These are phyloP conservation scores for Tilletia horrida DNA, from an alignment of 1,284 basidiomycete genomes.

Conservation along the genomic window DNA sequence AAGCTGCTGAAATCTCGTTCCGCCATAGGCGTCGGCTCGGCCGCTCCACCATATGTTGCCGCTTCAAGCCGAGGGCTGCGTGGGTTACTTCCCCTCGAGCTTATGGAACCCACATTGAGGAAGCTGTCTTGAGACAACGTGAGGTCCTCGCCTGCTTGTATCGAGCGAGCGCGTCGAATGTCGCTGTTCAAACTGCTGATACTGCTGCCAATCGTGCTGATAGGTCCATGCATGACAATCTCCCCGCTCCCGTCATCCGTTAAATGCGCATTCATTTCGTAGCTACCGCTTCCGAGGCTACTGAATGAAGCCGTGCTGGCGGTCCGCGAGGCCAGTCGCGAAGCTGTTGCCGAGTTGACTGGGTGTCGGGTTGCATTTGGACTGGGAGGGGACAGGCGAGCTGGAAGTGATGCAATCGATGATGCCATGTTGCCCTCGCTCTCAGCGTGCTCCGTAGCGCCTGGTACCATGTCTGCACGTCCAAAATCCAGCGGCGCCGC, in stretches of 20 bases:
- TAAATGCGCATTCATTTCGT: not conserved
- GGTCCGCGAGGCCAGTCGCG: slow-evolving; percentile 4
- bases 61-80: not conserved
- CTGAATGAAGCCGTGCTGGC: slow-evolving; percentile 13
- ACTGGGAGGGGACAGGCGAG: not conserved
- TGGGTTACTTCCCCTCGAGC: not conserved
- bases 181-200: not conserved
- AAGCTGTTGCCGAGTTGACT: not conserved
- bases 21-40: slow-evolving; percentile 5
- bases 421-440: not conserved
- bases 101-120: not conserved
- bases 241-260: not conserved
- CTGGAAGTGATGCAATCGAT: slow-evolving; percentile 1
- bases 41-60: not conserved
- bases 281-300: not conserved
- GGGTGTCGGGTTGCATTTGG: not conserved
- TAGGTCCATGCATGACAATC: not conserved
- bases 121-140: slow-evolving; percentile 6
- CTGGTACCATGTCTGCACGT: not conserved
- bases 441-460: not conserved
- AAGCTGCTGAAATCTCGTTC: not conserved
- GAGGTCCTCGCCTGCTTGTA: not conserved
- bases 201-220: not conserved
- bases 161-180: not conserved
- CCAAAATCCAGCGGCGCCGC: too few species aligned